Evolutionary conservation across 768 basidiomycete genomes (phyloP), one percentile per base, ranked within the genome.

Genomic region (Mycena maculata): DNA sequence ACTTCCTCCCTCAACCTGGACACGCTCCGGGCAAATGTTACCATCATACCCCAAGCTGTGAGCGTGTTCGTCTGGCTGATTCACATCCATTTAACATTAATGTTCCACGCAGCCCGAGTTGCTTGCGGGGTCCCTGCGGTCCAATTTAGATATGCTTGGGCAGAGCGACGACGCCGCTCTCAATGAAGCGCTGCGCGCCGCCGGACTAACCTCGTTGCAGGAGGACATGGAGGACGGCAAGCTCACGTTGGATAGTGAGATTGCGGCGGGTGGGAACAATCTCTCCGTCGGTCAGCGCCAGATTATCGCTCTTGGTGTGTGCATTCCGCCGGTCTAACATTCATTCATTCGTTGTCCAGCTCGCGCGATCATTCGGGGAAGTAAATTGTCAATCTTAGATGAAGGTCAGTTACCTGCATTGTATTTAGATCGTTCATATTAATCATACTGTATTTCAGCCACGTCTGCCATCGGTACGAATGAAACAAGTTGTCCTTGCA

Each of bases 1-100:
- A 83, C 81, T 0, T 72, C 76, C 38, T 70, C 73, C 0, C 74
- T 86, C 69, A 85, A 85, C 60, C 74, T 87, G 9, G 77, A 86
- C 42, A 79, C 77, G 23, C 73, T 87, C n/a, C 75, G 86, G 16
- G 74, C 76, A 2, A 78, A 79, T 57, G 77, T 87, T 38, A 85
- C 85, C 13, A 82, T 85, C 72, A 85, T 80, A 31, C 79, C 77
- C 2, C 78, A 78, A 69, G 31, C 67, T 4, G 60, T 53, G 16
- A 52, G 60, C 30, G 7, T 3, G 6, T 33, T 18, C 13, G 28
- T 28, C 28, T 8, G 16, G 31, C 10, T 16, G n/a, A 22, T 27
- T 48, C 16, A 7, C 31, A 8, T 20, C 9, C 47, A n/a, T n/a
- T n/a, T 7, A 25, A 49, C 18, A 16, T 12, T 38, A 10, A 39